Conservation (phyloP, 106 monocot species). For the Apostasia shenzhenica region DNA sequence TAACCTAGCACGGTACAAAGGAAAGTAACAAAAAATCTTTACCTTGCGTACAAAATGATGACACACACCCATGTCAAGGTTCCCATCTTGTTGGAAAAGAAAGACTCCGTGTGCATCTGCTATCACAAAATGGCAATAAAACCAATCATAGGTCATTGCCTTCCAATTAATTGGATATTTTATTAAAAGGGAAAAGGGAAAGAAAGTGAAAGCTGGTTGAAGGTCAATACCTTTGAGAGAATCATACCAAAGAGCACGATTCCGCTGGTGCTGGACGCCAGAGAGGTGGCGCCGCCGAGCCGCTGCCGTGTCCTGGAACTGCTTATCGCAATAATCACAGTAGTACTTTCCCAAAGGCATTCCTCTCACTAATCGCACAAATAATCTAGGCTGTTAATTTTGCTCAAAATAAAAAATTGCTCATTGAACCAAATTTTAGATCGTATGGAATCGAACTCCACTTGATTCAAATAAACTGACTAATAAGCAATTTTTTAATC, state of each 20-base stretch:
- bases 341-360: constrained; percentile 23
- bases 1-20: too few species aligned
- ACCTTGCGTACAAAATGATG: constrained; percentile 82
- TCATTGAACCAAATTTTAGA: too few species aligned
- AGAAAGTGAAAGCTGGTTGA: background rate
- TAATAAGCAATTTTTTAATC: too few species aligned
- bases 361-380: background rate
- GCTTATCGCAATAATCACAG: constrained; percentile 82
- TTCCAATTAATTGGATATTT: background rate
- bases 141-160: background rate
- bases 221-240: constrained; percentile 31
- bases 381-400: too few species aligned
- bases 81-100: constrained; percentile 20
- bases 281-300: constrained; percentile 57
- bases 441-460: too few species aligned
- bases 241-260: constrained; percentile 67
- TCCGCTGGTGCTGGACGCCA: constrained; percentile 65
- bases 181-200: background rate
- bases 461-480: too few species aligned
- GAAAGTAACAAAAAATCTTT: background rate
- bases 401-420: too few species aligned
- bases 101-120: constrained; percentile 18
- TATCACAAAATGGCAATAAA: background rate
- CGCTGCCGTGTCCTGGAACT: constrained; percentile 58
- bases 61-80: constrained; percentile 40